Conservation (phyloP, 495 filamentous ascomycete species). For the Mycothermus thermophilus region DNA sequence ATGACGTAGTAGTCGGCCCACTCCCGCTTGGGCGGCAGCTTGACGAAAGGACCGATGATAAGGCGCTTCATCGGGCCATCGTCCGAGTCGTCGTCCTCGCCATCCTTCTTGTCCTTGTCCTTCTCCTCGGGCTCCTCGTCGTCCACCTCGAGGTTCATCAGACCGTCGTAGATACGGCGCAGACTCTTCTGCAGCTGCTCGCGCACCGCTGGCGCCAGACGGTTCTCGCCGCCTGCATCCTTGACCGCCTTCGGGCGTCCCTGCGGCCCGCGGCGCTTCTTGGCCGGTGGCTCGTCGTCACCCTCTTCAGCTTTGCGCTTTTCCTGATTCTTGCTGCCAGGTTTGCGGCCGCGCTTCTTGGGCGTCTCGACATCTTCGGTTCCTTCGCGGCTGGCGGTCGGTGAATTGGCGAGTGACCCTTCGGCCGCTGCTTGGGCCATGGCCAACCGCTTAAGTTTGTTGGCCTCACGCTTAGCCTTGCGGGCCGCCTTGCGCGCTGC, state of each 20-base stretch:
- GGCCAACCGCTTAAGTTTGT: constrained; percentile 48
- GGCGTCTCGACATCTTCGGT: constrained; percentile 54
- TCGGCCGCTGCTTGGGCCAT: constrained; percentile 37
- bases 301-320: constrained; percentile 85
- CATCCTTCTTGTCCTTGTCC: constrained; percentile 13
- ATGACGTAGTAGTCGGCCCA: constrained; percentile 91
- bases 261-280: constrained; percentile 54
- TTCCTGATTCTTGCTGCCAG: constrained; percentile 45
- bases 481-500: constrained; percentile 78
- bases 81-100: constrained; percentile 17
- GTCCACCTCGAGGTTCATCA: constrained; percentile 69
- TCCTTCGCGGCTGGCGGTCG: constrained; percentile 60
- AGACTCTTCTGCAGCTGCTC: constrained; percentile 59
- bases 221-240: constrained; percentile 14
- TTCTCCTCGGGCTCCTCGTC: constrained; percentile 32
- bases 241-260: constrained; percentile 46
- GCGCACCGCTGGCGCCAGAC: constrained; percentile 35
- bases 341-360: constrained; percentile 68
- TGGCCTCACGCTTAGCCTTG: constrained; percentile 62
- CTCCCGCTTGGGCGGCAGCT: constrained; percentile 69
- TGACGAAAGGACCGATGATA: constrained; percentile 89
- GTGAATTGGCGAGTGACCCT: too few relatives aligned
- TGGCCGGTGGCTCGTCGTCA: constrained; percentile 63
- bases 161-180: constrained; percentile 55
- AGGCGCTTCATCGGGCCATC: constrained; percentile 42